Conservation (phyloP, 208 protist species). For the Leishmania lainsoni region DNA sequence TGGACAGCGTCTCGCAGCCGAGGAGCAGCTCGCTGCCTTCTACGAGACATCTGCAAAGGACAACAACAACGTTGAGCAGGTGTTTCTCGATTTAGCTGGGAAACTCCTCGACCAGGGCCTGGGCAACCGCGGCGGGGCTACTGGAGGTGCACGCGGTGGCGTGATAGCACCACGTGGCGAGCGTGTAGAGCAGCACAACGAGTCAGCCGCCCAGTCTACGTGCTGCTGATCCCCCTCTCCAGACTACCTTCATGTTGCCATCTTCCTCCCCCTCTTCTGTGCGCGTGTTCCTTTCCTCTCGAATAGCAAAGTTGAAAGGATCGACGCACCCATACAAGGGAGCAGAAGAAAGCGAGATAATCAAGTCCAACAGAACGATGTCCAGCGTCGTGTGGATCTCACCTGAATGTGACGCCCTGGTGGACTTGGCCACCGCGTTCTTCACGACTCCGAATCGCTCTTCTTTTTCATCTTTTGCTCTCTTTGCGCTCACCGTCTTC, state of each 20-base stretch:
- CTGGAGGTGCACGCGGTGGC: slow-evolving; percentile 18
- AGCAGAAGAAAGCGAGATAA: not conserved
- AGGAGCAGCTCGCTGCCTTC: slow-evolving; percentile 79
- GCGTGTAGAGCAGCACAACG: slow-evolving; percentile 24
- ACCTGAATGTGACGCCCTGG: not conserved
- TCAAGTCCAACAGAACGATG: not conserved
- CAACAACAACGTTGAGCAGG: slow-evolving; percentile 80
- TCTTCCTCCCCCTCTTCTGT: not conserved
- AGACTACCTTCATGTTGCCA: not conserved
- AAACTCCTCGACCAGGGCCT: slow-evolving; percentile 92
- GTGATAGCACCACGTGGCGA: slow-evolving; percentile 35
- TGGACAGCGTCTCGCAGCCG: slow-evolving; percentile 58
- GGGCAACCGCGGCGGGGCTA: slow-evolving; percentile 29
- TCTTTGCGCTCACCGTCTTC: not conserved
- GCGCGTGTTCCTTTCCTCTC: not conserved
- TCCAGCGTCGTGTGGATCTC: not conserved
- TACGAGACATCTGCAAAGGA: slow-evolving; percentile 91
- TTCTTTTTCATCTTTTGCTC: slow-evolving; percentile 4
- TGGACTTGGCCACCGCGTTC: not conserved
- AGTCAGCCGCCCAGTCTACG: slow-evolving; percentile 17
- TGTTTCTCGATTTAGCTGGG: slow-evolving; percentile 90
- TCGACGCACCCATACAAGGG: not conserved
- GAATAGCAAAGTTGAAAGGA: not conserved
- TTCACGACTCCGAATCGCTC: not conserved
- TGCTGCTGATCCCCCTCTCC: slow-evolving; percentile 36